A percentile compares a stretch with the other conserved stretches of the same genome.
Evolutionary conservation across 345 rosid genomes (phyloP).

Genomic region (Eucalyptus pauciflora): DNA sequence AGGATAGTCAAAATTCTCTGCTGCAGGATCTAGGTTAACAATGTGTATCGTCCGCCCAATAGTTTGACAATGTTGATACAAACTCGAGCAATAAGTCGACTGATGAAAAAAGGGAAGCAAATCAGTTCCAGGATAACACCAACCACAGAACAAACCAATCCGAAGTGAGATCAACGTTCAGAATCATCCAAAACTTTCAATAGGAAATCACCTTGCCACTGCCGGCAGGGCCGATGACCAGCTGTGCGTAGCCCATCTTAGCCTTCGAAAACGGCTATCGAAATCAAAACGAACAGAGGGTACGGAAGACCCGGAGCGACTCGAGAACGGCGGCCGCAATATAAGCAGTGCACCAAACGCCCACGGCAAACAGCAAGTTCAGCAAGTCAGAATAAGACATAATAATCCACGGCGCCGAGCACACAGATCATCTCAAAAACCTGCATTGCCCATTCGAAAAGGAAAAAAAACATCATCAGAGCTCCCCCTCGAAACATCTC

Average conservation of each 20-base stretch:
- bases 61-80: slow-evolving; percentile 62
- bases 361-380: slow-evolving; percentile 42
- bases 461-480: neutral
- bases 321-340: slow-evolving; percentile 53
- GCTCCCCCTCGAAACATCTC: neutral
- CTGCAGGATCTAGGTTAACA: slow-evolving; percentile 92
- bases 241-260: slow-evolving; percentile 76
- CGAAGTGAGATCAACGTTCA: neutral
- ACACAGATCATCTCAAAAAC: neutral
- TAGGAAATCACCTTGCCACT: slow-evolving; percentile 63
- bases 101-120: slow-evolving; percentile 1
- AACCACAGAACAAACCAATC: neutral
- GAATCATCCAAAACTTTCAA: neutral
- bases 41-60: slow-evolving; percentile 50
- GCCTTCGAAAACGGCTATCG: neutral
- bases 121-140: neutral
- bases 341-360: slow-evolving; percentile 84
- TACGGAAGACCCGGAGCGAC: slow-evolving; percentile 44
- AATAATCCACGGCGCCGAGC: slow-evolving; percentile 4
- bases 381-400: slow-evolving; percentile 49
- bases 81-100: slow-evolving; percentile 89
- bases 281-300: slow-evolving; percentile 24
- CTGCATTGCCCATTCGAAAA: neutral
- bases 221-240: slow-evolving; percentile 78
- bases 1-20: slow-evolving; percentile 82